Evolutionary conservation across 805 yeast genomes (phyloP), one percentile per base, ranked within the genome.

Genomic region (Ogataea nitratoaversa): DNA sequence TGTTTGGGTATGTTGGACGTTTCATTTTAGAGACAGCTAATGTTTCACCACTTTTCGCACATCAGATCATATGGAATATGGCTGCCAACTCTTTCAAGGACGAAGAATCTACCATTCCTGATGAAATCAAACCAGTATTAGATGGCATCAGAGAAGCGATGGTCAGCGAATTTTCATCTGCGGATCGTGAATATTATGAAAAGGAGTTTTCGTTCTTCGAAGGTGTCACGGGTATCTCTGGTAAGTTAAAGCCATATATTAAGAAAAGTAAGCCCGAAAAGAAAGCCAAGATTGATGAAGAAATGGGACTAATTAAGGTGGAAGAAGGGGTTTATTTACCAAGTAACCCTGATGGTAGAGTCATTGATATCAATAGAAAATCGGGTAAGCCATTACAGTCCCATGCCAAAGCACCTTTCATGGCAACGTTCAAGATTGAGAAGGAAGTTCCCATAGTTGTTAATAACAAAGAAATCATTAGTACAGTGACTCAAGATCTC

Each of bases 61-160:
- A 93, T 62, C 99, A 93, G 63, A 90, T 93, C 49, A 88, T 93
- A 40, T 93, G 99, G 99, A 93, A 93, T 56, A 88, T 93, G 85
- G 65, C 84, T 54, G 98, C 99, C 1, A 93, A 95, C 57, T 78
- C 89, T 46, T 93, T 76, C 63, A 84, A 82, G 51, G 97, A 86
- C 57, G 98, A 91, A 52, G 96, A 91, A 8, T 82, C 88, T 0
- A 70, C 78, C 0, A 71, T 76, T 7, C 93, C 95, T 4, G 96
- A 90, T 63, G 69, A 76, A 1, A 68, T 91, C 54, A 91, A 91
- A 61, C 96, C 97, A 1, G 71, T 71, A 2, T 69, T 93, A 48
- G 97, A 91, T 58, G 69, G 68, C 32, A 85, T 91, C 24, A 79
- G 84, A 48, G 67, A 67, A 8, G 64, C 70, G 32, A 82, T 93